Evolutionary conservation across 2,329 filamentous ascomycete genomes (phyloP).

Genomic region (Hypoxylon sp.): DNA sequence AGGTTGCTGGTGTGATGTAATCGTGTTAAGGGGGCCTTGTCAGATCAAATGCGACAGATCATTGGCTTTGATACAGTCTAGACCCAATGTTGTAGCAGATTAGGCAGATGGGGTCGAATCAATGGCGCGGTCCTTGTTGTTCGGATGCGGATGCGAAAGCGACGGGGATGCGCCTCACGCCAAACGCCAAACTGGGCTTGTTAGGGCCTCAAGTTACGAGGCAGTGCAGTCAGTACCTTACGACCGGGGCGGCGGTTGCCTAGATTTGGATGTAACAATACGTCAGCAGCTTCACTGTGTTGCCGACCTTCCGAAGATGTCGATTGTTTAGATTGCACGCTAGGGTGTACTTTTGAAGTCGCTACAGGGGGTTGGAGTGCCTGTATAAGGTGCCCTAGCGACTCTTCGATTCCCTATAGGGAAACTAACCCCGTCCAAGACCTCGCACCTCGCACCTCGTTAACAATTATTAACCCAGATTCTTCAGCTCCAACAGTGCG

Average conservation of each 20-base stretch:
- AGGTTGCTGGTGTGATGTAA: conserved; percentile 33
- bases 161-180: conserved; percentile 1
- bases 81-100: conserved; percentile 22
- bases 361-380: background rate
- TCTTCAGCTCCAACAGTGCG: conserved; percentile 1
- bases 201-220: conserved; percentile 25
- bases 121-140: conserved; percentile 6
- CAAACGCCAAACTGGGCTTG: conserved; percentile 10
- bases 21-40: conserved; percentile 20
- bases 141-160: conserved; percentile 7
- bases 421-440: background rate
- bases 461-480: conserved; percentile 22
- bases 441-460: background rate
- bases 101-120: conserved; percentile 23
- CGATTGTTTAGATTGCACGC: background rate
- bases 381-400: background rate
- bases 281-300: conserved; percentile 24
- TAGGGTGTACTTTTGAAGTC: background rate
- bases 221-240: conserved; percentile 35
- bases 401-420: background rate
- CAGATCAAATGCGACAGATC: conserved; percentile 20
- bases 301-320: conserved; percentile 37
- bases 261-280: conserved; percentile 24
- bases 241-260: conserved; percentile 30
- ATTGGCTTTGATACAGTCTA: conserved; percentile 19